phyloP scores from a whole-genome alignment of 352 stramenopile species.

The Globisporangium splendens region DNA sequence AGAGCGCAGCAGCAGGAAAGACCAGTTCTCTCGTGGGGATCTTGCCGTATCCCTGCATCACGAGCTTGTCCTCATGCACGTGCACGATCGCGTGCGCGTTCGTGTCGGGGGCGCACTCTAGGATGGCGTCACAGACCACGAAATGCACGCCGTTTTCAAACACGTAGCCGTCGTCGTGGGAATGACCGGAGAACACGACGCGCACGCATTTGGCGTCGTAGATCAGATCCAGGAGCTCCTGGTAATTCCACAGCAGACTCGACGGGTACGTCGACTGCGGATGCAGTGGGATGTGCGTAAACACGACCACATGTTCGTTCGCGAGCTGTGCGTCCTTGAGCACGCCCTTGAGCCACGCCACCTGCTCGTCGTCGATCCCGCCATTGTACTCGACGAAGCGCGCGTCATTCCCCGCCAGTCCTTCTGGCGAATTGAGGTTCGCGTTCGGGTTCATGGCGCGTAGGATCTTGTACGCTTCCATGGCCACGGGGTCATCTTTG shows the following conservation, averaged over 20 bases:
- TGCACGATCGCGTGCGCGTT: constrained; percentile 62
- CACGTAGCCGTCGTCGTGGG: constrained; percentile 57
- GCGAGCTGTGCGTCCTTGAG: constrained; percentile 24
- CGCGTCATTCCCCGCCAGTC: constrained; percentile 33
- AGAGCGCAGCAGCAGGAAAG: constrained; percentile 18
- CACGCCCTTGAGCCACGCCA: constrained; percentile 46
- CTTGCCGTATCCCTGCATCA: constrained; percentile 58
- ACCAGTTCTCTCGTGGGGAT: constrained; percentile 50
- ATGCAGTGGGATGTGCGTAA: constrained; percentile 71
- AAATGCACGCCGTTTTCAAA: constrained; percentile 53
- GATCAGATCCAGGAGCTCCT: constrained; percentile 52
- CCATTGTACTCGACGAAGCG: constrained; percentile 82
- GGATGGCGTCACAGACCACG: constrained; percentile 61
- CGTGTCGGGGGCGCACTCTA: constrained; percentile 60
- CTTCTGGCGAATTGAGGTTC: constrained; percentile 67
- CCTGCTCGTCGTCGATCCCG: constrained; percentile 52
- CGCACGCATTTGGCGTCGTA: constrained; percentile 42
- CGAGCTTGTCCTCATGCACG: constrained; percentile 46
- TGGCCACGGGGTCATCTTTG: constrained; percentile 36
- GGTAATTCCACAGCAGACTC: constrained; percentile 78
- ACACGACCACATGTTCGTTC: constrained; percentile 62
- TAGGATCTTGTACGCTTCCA: constrained; percentile 40
- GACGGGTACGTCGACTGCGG: constrained; percentile 32
- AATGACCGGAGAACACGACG: constrained; percentile 68
- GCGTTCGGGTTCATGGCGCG: constrained; percentile 58